Evolutionary conservation across 139 green algal genomes (phyloP).

Genomic region (Zygnema cylindricum): DNA sequence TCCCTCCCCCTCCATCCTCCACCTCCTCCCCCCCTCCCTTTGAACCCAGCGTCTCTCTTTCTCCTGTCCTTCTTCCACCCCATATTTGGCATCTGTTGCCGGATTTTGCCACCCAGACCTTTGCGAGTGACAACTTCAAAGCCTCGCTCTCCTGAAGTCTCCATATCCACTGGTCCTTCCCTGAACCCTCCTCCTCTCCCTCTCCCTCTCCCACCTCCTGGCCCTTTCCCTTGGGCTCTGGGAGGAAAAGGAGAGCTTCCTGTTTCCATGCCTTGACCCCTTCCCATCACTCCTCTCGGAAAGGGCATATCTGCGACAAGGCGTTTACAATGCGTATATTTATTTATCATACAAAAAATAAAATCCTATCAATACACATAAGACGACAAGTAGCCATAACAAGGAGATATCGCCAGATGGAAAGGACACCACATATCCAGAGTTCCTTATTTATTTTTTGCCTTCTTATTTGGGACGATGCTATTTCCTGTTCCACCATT

Average conservation of each 20-base stretch:
- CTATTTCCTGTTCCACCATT: too few species aligned
- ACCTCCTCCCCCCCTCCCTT: background rate
- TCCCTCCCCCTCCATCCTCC: background rate
- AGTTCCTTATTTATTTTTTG: too few species aligned
- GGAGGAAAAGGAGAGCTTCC: background rate
- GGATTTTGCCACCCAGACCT: background rate
- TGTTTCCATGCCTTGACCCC: too few species aligned
- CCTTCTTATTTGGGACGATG: too few species aligned
- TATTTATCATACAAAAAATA: too few species aligned
- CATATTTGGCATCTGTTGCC: constrained; percentile 13
- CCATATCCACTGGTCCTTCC: background rate
- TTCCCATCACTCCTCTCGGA: too few species aligned
- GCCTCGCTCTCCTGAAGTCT: background rate
- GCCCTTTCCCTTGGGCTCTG: background rate
- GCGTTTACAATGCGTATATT: too few species aligned
- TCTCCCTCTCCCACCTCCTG: background rate
- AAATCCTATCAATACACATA: too few species aligned
- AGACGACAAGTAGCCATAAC: too few species aligned
- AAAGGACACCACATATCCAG: too few species aligned
- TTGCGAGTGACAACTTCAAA: constrained; percentile 7
- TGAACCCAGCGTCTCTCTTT: background rate
- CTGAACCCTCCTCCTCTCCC: background rate
- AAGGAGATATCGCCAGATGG: too few species aligned
- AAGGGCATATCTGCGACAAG: too few species aligned
- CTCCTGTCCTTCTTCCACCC: constrained; percentile 14